These are phyloP conservation scores for Tolypocladium inflatum DNA, from an alignment of 2,329 filamentous ascomycete genomes.

Conservation along the genomic window DNA sequence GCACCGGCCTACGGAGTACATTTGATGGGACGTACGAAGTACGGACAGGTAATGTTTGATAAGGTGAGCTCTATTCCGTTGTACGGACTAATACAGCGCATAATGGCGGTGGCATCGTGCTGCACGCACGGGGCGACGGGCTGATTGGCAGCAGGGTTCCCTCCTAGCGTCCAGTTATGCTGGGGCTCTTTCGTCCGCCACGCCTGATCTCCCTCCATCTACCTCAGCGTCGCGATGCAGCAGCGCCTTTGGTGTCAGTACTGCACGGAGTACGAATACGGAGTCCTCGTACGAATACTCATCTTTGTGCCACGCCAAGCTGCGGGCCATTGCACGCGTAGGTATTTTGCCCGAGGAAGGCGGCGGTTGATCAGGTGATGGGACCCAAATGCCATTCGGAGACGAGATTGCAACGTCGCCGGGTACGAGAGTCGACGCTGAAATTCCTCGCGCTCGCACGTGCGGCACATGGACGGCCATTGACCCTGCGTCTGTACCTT, in stretches of 20 bases:
- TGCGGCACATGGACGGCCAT: not conserved
- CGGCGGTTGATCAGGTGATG: not conserved
- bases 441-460: not conserved
- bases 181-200: no score
- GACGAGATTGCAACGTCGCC: not conserved
- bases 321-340: not conserved
- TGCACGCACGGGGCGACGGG: not conserved
- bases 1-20: not conserved
- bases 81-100: not conserved
- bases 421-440: not conserved
- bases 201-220: no score
- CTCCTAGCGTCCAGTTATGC: not conserved
- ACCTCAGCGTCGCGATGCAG: not conserved
- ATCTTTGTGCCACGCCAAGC: not conserved
- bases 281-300: no score
- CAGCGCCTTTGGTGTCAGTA: no score
- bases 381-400: not conserved
- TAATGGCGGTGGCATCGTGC: not conserved
- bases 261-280: no score
- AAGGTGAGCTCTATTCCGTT: not conserved
- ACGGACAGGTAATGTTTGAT: not conserved
- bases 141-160: not conserved
- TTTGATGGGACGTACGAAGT: not conserved
- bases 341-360: no score
- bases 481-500: not conserved